Evolutionary conservation across 2,329 filamentous ascomycete species (phyloP).

Genomic region (Bipolaris oryzae): DNA sequence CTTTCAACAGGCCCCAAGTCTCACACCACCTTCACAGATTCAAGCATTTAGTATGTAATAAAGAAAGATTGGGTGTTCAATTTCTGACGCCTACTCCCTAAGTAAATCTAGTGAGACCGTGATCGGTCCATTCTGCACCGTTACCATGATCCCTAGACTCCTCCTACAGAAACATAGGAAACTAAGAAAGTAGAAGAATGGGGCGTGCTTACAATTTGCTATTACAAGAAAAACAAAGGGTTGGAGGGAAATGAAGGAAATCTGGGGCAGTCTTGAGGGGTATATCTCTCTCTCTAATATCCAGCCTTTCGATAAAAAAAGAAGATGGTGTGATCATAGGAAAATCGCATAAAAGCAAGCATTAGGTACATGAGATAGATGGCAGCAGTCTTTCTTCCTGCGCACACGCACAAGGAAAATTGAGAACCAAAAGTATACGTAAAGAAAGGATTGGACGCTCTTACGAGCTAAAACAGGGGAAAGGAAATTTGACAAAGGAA

Average conservation of each 20-base stretch:
- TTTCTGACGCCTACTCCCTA: neutral
- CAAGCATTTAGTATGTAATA: neutral
- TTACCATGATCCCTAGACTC: neutral
- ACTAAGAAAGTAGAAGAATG: neutral
- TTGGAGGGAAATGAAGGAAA: neutral
- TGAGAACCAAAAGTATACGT: slow-evolving; percentile 1
- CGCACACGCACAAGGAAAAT: neutral
- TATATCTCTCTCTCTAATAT: slow-evolving; percentile 3
- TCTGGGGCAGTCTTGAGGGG: slow-evolving; percentile 3
- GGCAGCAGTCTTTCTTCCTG: neutral
- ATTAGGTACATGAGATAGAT: slow-evolving; percentile 2
- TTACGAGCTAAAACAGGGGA: neutral
- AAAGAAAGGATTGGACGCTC: slow-evolving; percentile 8
- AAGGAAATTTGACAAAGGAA: slow-evolving; percentile 13
- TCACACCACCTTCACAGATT: neutral
- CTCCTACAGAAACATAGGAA: neutral
- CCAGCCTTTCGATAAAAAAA: slow-evolving; percentile 2
- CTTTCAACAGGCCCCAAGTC: too few relatives aligned
- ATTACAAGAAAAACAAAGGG: neutral
- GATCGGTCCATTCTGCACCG: neutral
- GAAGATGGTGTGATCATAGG: neutral
- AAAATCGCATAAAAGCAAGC: slow-evolving; percentile 1
- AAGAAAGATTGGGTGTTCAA: neutral
- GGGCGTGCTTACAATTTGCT: neutral
- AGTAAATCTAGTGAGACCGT: neutral